A percentile compares a stretch with the other conserved stretches of the same genome.
Conservation (phyloP, 2,329 filamentous ascomycete genomes). For the Huntiella decipiens region DNA sequence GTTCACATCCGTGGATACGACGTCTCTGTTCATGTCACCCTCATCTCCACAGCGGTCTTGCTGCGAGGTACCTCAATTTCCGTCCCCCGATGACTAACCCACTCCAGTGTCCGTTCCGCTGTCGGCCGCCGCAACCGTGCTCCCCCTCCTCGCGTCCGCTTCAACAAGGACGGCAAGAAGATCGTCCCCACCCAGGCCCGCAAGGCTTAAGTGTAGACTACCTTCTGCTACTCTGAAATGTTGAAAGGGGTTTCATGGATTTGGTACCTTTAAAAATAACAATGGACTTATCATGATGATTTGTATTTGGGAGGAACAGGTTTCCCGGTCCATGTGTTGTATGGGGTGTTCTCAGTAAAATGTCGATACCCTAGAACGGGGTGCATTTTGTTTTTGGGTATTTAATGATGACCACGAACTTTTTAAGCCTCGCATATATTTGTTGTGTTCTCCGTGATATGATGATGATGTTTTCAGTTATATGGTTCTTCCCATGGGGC, state of each 20-base stretch:
- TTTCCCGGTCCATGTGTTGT: conserved; percentile 8
- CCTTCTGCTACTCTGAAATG: not conserved
- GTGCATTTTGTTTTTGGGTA: conserved; percentile 5
- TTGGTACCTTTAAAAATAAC: conserved; percentile 9
- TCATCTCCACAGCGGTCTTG: not conserved
- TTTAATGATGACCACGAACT: conserved; percentile 8
- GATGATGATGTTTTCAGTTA: not conserved
- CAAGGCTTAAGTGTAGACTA: conserved; percentile 28
- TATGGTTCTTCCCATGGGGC: conserved; percentile 1
- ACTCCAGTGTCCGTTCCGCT: conserved; percentile 74
- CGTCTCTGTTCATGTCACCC: not conserved
- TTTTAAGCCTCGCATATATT: conserved; percentile 1
- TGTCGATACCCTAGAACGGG: conserved; percentile 2
- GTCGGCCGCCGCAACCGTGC: conserved; percentile 97
- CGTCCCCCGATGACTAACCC: conserved; percentile 22
- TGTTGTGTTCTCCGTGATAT: not conserved
- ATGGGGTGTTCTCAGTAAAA: conserved; percentile 5
- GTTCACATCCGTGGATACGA: not conserved
- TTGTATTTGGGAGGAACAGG: conserved; percentile 4
- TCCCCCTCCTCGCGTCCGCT: conserved; percentile 88
- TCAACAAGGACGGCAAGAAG: conserved; percentile 99
- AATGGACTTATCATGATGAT: conserved; percentile 5
- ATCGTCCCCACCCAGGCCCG: conserved; percentile 68
- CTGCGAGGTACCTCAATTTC: not conserved
- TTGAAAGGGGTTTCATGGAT: conserved; percentile 7